Evolutionary conservation across 192 early-diverging fungal species (phyloP).

Genomic region (Coemansia sp.): DNA sequence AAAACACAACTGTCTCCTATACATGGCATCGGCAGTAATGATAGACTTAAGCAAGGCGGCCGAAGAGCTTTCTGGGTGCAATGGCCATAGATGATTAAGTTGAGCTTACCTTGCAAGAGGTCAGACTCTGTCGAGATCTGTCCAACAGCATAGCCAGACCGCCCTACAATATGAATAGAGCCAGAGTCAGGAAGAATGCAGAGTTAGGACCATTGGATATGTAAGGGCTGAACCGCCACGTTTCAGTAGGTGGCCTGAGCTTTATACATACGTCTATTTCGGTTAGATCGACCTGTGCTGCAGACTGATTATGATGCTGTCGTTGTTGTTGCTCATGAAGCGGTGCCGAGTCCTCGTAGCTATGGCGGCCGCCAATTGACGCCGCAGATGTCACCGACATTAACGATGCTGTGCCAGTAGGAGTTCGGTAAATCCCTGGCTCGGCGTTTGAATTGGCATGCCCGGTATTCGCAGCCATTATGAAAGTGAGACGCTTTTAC

Average conservation of each 20-base stretch:
- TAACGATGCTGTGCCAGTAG: conserved; percentile 16
- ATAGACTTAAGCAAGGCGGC: background rate
- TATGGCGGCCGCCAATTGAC: conserved; percentile 29
- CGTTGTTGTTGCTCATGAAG: conserved; percentile 15
- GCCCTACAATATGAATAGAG: conserved; percentile 22
- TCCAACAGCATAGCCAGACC: conserved; percentile 50
- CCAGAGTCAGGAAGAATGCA: background rate
- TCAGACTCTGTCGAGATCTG: conserved; percentile 48
- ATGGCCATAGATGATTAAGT: background rate
- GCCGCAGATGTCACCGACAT: conserved; percentile 15
- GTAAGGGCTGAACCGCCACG: background rate
- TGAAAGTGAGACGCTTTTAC: background rate
- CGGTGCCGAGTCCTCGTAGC: conserved; percentile 12
- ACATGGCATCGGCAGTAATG: conserved; percentile 38
- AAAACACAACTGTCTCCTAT: conserved; percentile 68
- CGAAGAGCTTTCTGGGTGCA: background rate
- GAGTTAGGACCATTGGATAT: background rate
- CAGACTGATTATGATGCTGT: conserved; percentile 10
- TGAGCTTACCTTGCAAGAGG: conserved; percentile 46
- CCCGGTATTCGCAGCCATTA: conserved; percentile 12
- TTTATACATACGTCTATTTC: conserved; percentile 46
- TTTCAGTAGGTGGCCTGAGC: background rate
- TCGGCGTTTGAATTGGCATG: conserved; percentile 5
- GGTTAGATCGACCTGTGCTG: conserved; percentile 50
- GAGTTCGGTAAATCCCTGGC: conserved; percentile 12